Evolutionary conservation across 2,329 filamentous ascomycete species (phyloP).

Genomic region (Fusarium burgessii): DNA sequence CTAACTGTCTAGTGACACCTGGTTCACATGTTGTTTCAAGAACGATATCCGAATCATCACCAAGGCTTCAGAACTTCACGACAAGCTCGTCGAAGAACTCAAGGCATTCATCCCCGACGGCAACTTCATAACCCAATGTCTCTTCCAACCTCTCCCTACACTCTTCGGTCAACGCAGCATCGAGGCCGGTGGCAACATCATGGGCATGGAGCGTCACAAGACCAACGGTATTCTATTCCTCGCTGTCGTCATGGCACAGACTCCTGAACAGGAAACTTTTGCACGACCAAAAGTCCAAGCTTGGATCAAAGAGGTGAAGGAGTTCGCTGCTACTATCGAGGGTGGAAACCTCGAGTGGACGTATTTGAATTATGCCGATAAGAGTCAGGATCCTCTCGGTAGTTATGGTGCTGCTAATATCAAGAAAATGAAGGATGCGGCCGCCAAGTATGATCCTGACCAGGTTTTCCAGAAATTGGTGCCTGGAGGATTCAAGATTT

Average conservation of each 20-base stretch:
- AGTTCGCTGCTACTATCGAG: slow-evolving; percentile 27
- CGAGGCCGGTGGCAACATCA: slow-evolving; percentile 31
- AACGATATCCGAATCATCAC: slow-evolving; percentile 27
- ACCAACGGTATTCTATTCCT: slow-evolving; percentile 27
- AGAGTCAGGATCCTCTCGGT: slow-evolving; percentile 34
- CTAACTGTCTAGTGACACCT: slow-evolving; percentile 11
- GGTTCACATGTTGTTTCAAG: slow-evolving; percentile 34
- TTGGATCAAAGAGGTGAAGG: slow-evolving; percentile 16
- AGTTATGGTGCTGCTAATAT: slow-evolving; percentile 43
- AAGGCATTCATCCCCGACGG: slow-evolving; percentile 26
- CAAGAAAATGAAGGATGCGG: slow-evolving; percentile 32
- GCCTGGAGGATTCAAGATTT: slow-evolving; percentile 40
- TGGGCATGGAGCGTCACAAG: slow-evolving; percentile 30
- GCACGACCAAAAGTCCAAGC: slow-evolving; percentile 9
- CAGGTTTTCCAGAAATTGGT: slow-evolving; percentile 45
- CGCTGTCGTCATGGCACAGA: slow-evolving; percentile 17
- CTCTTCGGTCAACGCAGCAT: slow-evolving; percentile 24
- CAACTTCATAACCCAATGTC: slow-evolving; percentile 29
- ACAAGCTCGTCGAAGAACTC: slow-evolving; percentile 24
- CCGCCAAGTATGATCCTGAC: slow-evolving; percentile 43
- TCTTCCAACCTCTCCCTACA: slow-evolving; percentile 24
- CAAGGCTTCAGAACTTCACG: slow-evolving; percentile 26
- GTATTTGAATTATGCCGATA: slow-evolving; percentile 40
- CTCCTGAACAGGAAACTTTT: slow-evolving; percentile 21
- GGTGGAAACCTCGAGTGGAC: slow-evolving; percentile 32